Conservation (phyloP, 2,329 filamentous ascomycete genomes). For the Phialophora tarda region DNA sequence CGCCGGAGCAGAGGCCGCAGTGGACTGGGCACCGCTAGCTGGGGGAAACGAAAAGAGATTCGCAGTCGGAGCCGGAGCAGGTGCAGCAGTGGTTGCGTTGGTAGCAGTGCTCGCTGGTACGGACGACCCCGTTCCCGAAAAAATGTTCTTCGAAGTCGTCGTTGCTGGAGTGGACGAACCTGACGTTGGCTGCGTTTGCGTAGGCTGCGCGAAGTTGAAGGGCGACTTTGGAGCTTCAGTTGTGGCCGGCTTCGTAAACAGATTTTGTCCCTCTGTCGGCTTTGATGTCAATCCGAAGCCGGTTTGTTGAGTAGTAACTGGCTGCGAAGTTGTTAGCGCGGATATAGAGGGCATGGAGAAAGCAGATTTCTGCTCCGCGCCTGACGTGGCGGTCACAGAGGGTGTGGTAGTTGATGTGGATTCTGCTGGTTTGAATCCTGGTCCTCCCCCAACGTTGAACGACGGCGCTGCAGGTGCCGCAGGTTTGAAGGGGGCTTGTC, state of each 20-base stretch:
- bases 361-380: conserved; percentile 26
- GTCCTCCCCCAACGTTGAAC: conserved; percentile 8
- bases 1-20: conserved; percentile 36
- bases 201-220: conserved; percentile 21
- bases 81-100: conserved; percentile 42
- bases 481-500: conserved; percentile 12
- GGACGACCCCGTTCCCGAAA: conserved; percentile 35
- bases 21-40: conserved; percentile 28
- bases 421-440: conserved; percentile 29
- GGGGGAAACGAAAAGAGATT: conserved; percentile 40
- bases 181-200: conserved; percentile 27
- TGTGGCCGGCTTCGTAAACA: conserved; percentile 29
- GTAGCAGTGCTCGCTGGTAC: conserved; percentile 41
- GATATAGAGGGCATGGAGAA: conserved; percentile 27
- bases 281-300: conserved; percentile 26
- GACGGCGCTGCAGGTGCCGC: not conserved
- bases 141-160: conserved; percentile 34
- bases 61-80: conserved; percentile 36
- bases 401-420: conserved; percentile 19
- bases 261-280: conserved; percentile 4
- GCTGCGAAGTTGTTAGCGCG: conserved; percentile 28
- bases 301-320: conserved; percentile 1
- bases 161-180: conserved; percentile 24
- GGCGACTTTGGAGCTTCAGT: conserved; percentile 25
- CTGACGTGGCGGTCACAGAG: conserved; percentile 18